Evolutionary conservation across 805 yeast species (phyloP).

Genomic region (Isabelozyma rhagii): DNA sequence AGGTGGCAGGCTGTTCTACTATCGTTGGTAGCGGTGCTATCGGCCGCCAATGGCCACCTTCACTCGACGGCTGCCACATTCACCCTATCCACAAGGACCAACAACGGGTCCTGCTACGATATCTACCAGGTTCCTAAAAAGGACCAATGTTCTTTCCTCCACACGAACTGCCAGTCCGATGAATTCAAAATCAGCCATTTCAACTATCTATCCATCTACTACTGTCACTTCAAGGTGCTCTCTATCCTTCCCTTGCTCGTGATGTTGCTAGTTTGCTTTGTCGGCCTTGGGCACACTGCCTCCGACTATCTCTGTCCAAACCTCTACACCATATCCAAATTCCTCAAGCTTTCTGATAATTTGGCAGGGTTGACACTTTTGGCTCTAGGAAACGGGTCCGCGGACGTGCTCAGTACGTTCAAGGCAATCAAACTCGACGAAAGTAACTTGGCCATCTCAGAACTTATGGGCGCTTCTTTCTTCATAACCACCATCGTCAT

Average conservation of each 20-base stretch:
- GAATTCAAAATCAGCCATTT: slow-evolving; percentile 30
- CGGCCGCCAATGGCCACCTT: neutral
- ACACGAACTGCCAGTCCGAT: slow-evolving; percentile 25
- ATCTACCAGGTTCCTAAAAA: slow-evolving; percentile 5
- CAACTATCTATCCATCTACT: slow-evolving; percentile 35
- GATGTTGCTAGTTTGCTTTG: slow-evolving; percentile 46
- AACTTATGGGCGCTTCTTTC: slow-evolving; percentile 85
- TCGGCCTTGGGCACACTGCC: slow-evolving; percentile 73
- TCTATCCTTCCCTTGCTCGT: slow-evolving; percentile 13
- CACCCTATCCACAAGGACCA: neutral
- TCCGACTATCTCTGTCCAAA: slow-evolving; percentile 82
- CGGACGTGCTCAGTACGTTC: slow-evolving; percentile 83
- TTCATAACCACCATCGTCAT: slow-evolving; percentile 77
- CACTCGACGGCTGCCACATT: neutral
- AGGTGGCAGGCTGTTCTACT: neutral
- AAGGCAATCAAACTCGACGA: slow-evolving; percentile 75
- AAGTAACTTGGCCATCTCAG: slow-evolving; percentile 80
- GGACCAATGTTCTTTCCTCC: slow-evolving; percentile 39
- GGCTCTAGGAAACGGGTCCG: slow-evolving; percentile 91
- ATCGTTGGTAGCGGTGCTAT: neutral
- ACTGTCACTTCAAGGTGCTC: slow-evolving; percentile 17
- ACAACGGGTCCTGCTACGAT: slow-evolving; percentile 3
- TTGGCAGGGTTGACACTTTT: slow-evolving; percentile 82
- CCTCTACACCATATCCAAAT: slow-evolving; percentile 58
- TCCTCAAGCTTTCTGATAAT: slow-evolving; percentile 66